A percentile compares a stretch with the other conserved stretches of the same genome.
Evolutionary conservation across 257 asterid species (phyloP).

Genomic region (Penstemon newberryi): DNA sequence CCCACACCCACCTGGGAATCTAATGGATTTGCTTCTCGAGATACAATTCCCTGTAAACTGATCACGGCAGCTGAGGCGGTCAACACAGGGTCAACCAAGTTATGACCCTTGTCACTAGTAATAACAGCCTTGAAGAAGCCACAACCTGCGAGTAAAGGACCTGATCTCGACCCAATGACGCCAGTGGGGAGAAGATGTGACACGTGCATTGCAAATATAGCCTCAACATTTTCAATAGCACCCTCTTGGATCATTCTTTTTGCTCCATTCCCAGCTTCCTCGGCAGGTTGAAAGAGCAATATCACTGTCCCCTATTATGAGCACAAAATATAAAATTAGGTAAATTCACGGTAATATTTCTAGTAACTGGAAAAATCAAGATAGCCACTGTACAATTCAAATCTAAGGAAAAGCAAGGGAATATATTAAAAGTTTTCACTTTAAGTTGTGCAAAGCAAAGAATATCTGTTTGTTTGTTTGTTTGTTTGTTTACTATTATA

Average conservation of each 20-base stretch:
- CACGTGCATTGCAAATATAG: conserved; percentile 78
- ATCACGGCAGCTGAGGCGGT: conserved; percentile 93
- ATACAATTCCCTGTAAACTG: conserved; percentile 80
- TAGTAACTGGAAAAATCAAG: too few relatives aligned
- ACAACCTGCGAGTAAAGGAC: conserved; percentile 89
- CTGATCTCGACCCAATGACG: conserved; percentile 78
- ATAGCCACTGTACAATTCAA: too few relatives aligned
- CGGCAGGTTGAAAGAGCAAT: conserved; percentile 90
- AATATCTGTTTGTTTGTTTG: too few relatives aligned
- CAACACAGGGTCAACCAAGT: conserved; percentile 53
- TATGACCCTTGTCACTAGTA: conserved; percentile 34
- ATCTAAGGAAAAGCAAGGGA: too few relatives aligned
- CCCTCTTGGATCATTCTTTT: conserved; percentile 77
- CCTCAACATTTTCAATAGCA: conserved; percentile 75
- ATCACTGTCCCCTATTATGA: conserved; percentile 75
- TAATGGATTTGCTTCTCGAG: conserved; percentile 86
- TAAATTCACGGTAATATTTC: too few relatives aligned
- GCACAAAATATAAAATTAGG: not conserved
- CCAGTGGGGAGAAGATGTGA: conserved; percentile 70
- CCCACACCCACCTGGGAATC: conserved; percentile 69
- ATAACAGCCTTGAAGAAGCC: conserved; percentile 83
- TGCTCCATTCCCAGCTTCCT: conserved; percentile 98
- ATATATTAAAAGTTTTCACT: too few relatives aligned
- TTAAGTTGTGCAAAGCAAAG: too few relatives aligned
- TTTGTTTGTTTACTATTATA: too few relatives aligned